Conservation (phyloP, 148 eudicot genomes). For the Silene latifolia region DNA sequence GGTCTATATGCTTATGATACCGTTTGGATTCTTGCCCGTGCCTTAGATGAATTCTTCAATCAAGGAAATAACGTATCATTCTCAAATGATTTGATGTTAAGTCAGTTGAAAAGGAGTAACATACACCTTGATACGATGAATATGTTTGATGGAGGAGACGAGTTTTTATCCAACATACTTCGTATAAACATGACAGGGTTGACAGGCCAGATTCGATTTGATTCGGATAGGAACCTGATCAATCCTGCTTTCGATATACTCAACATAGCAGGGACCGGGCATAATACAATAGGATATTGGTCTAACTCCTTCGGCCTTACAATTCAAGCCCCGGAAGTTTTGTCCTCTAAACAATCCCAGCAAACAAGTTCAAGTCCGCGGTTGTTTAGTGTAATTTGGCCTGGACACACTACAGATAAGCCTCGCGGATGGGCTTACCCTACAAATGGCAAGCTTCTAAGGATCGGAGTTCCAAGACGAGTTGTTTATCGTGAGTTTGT, state of each 20-base stretch:
- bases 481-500: slow-evolving; percentile 38
- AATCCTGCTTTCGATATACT: slow-evolving; percentile 59
- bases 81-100: slow-evolving; percentile 38
- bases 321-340: slow-evolving; percentile 46
- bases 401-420: slow-evolving; percentile 30
- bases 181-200: slow-evolving; percentile 43
- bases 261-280: slow-evolving; percentile 57
- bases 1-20: slow-evolving; percentile 77
- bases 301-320: slow-evolving; percentile 59
- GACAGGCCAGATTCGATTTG: slow-evolving; percentile 48
- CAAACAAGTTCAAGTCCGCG: slow-evolving; percentile 37
- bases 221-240: slow-evolving; percentile 29
- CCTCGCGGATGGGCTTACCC: slow-evolving; percentile 42
- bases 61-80: slow-evolving; percentile 57
- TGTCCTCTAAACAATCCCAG: slow-evolving; percentile 33
- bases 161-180: slow-evolving; percentile 40
- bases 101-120: slow-evolving; percentile 17
- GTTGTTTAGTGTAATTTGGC: slow-evolving; percentile 42
- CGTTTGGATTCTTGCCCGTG: slow-evolving; percentile 66
- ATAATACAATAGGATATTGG: slow-evolving; percentile 62
- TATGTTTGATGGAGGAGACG: slow-evolving; percentile 55
- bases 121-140: slow-evolving; percentile 51
- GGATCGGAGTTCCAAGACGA: slow-evolving; percentile 40
- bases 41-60: slow-evolving; percentile 43
- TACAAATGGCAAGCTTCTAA: slow-evolving; percentile 28